Evolutionary conservation across 2,329 filamentous ascomycete species (phyloP), one percentile per base, ranked within the genome.

Genomic region (Epichloe sp.): DNA sequence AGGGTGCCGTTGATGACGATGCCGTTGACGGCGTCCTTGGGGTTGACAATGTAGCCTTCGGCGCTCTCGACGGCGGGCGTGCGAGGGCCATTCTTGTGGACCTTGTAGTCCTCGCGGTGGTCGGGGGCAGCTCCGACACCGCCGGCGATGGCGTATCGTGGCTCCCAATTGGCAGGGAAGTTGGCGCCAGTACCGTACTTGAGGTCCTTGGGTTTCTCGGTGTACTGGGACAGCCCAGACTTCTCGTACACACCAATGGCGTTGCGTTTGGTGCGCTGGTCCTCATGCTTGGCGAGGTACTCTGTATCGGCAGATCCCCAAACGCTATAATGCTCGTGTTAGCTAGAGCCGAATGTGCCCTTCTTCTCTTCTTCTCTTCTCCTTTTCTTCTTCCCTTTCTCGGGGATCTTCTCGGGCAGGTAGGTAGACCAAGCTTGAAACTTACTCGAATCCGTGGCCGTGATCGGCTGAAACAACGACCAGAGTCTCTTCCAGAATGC

Each of bases 81-180:
- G 35, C 88, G 79, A 1, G 86, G 77, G 0, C 80, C 82, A 17
- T 74, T 69, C 65, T 79, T 80, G 70, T 82, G 81, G 14, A 91
- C 80, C 56, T 75, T 75, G 73, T 83, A 94, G 69, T 86, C 78
- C 72, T 94, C 88, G 21, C 85, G 76, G 59, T 76, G 80, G 65
- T 94, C 88, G 0, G 88, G 88, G 62, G 78, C 77, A 35, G 85
- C 85, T 47, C 75, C 79, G 36, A 88, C 67, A 48, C 88, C 88
- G 41, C 81, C 77, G 51, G 85, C 86, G 48, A 94, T 79, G 52
- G 85, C 85, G 69, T 91, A 93, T 35, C 88, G 79, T 14, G 88
- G 88, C 63, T 88, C 84, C 87, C 88, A 93, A 72, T 88, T 88
- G 55, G 78, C 74, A 19, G 88, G 88, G 74, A 93, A 94, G 70